Conservation (phyloP, 345 rosid species). For the Laguncularia racemosa region DNA sequence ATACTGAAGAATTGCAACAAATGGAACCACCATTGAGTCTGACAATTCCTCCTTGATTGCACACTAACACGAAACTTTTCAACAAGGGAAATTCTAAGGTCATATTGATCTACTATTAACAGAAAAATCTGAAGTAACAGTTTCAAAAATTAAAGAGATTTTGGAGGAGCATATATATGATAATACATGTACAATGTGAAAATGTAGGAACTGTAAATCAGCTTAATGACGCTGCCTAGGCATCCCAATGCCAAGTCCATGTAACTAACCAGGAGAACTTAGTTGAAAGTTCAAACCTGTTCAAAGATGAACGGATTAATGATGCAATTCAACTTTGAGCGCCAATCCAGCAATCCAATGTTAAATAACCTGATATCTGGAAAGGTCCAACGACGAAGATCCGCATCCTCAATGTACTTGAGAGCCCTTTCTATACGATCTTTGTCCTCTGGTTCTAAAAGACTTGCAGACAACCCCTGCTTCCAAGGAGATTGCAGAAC, state of each 20-base stretch:
- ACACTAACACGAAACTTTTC: too few relatives aligned
- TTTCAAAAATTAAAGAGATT: too few relatives aligned
- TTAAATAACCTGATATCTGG: slow-evolving; percentile 51
- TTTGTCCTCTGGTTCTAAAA: slow-evolving; percentile 32
- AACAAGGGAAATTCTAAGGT: too few relatives aligned
- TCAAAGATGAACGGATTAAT: slow-evolving; percentile 63
- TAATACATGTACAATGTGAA: neutral
- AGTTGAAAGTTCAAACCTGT: slow-evolving; percentile 34
- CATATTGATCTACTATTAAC: too few relatives aligned
- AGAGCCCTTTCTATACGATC: slow-evolving; percentile 43
- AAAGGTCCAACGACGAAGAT: slow-evolving; percentile 66
- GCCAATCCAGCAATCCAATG: slow-evolving; percentile 56
- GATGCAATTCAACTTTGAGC: slow-evolving; percentile 56
- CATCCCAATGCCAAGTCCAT: too few relatives aligned
- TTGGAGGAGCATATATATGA: too few relatives aligned
- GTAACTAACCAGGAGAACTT: neutral
- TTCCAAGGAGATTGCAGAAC: neutral
- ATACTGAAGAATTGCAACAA: too few relatives aligned
- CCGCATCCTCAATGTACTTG: slow-evolving; percentile 68
- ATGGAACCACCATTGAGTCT: too few relatives aligned
- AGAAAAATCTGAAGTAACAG: too few relatives aligned
- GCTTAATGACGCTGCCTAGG: neutral
- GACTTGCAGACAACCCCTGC: slow-evolving; percentile 29
- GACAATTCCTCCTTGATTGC: too few relatives aligned
- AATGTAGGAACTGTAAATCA: neutral